A percentile compares a stretch with the other conserved stretches of the same genome.
These are phyloP conservation scores for Ophiostoma piceae DNA, from an alignment of 2,329 filamentous ascomycete genomes.

Conservation along the genomic window DNA sequence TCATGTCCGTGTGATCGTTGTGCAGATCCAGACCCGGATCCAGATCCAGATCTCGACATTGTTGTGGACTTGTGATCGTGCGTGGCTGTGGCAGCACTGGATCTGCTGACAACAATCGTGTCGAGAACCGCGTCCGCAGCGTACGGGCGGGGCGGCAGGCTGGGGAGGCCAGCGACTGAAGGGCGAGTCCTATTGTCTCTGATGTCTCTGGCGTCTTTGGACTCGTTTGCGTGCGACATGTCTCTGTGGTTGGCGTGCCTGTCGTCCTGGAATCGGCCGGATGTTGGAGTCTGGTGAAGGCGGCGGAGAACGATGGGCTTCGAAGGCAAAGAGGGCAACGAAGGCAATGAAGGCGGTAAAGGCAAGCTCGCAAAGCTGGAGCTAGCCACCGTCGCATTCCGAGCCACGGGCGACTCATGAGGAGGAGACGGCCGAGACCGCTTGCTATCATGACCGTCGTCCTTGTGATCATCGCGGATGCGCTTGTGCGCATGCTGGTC, in stretches of 20 bases:
- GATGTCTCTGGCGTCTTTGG: neutral
- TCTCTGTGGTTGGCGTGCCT: neutral
- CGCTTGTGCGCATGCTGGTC: constrained; percentile 21
- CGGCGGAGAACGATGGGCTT: constrained; percentile 11
- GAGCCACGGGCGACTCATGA: constrained; percentile 14
- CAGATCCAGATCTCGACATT: neutral
- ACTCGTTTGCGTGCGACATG: neutral
- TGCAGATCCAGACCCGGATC: neutral
- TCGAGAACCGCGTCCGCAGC: too few species aligned
- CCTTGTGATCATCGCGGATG: constrained; percentile 16
- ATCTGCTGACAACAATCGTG: neutral
- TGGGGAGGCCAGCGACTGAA: constrained; percentile 4
- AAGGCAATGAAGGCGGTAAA: too few species aligned
- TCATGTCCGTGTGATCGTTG: neutral
- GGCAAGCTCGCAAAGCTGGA: neutral
- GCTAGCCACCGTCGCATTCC: neutral
- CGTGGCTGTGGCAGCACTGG: too few species aligned
- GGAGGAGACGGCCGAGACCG: constrained; percentile 20
- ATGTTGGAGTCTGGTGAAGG: neutral
- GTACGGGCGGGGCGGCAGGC: constrained; percentile 15
- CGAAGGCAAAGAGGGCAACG: too few species aligned
- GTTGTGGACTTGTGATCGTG: neutral
- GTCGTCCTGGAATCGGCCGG: neutral
- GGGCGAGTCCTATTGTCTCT: neutral
- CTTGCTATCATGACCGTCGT: constrained; percentile 22